Conservation (phyloP, 176 grass and related monocot species). For the Avena atlantica region DNA sequence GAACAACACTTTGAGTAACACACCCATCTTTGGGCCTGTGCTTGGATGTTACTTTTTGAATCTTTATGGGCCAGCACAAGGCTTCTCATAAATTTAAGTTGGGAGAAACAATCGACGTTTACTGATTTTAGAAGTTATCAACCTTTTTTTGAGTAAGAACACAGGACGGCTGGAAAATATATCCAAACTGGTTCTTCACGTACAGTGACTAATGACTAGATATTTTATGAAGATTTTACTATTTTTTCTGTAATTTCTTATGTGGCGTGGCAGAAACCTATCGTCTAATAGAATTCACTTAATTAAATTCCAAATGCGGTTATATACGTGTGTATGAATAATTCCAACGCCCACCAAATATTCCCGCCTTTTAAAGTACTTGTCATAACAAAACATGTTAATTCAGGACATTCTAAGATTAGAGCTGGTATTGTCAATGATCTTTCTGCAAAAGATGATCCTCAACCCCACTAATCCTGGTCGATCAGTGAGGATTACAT, state of each 20-base stretch:
- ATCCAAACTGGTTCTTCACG: not conserved
- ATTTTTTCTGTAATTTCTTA: not conserved
- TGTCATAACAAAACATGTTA: not conserved
- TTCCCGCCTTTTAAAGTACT: not conserved
- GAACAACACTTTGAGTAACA: not conserved
- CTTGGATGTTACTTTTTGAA: not conserved
- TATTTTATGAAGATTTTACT: not conserved
- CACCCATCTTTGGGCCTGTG: not conserved
- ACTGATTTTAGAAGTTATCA: not conserved
- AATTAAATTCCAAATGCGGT: not conserved
- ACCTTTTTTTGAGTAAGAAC: not conserved
- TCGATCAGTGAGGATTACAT: constrained; percentile 6
- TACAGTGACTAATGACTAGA: not conserved
- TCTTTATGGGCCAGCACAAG: not conserved
- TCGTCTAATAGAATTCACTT: not conserved
- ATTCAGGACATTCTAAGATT: not conserved
- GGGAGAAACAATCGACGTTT: not conserved
- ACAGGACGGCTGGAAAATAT: not conserved
- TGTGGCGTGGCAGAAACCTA: not conserved
- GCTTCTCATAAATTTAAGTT: not conserved
- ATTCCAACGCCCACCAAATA: not conserved
- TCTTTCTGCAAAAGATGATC: not conserved
- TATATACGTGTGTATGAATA: not conserved
- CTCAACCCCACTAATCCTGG: not conserved
- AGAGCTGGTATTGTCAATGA: not conserved